Conservation (phyloP, 352 stramenopile species). For the Globisporangium abappressorium region DNA sequence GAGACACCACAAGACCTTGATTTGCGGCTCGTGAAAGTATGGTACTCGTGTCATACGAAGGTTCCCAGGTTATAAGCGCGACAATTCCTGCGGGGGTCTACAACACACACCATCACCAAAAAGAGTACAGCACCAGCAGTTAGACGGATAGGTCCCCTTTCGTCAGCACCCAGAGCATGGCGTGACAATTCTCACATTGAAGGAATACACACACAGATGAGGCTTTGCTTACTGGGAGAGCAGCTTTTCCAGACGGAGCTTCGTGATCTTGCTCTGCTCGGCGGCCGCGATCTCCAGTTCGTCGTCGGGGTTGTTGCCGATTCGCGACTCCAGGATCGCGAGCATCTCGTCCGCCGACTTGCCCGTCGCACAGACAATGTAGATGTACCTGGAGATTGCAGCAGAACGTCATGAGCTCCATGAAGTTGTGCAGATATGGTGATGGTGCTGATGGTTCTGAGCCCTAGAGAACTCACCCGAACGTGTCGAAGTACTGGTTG, state of each 20-base stretch:
- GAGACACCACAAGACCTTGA: not conserved
- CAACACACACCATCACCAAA: not conserved
- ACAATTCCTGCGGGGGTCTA: not conserved
- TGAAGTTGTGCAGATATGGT: too few species aligned
- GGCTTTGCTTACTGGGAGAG: slow-evolving; percentile 47
- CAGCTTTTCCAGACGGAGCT: slow-evolving; percentile 65
- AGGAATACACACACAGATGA: not conserved
- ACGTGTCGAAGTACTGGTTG: slow-evolving; percentile 63
- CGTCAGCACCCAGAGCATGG: not conserved
- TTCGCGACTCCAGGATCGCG: slow-evolving; percentile 53
- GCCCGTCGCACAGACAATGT: slow-evolving; percentile 77
- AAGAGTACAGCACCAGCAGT: not conserved
- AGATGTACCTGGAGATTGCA: slow-evolving; percentile 50
- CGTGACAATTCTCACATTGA: not conserved
- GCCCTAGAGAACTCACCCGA: slow-evolving; percentile 31
- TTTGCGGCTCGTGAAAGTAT: not conserved
- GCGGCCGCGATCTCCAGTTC: slow-evolving; percentile 58
- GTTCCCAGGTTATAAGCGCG: not conserved
- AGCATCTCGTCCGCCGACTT: slow-evolving; percentile 80
- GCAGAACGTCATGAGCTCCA: not conserved
- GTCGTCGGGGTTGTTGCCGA: slow-evolving; percentile 36
- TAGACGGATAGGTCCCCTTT: not conserved
- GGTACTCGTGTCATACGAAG: not conserved
- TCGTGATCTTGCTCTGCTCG: slow-evolving; percentile 81
- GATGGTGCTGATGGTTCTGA: not conserved